Evolutionary conservation across 176 grass and related monocot species (phyloP), one percentile per base, ranked within the genome.

Genomic region (Coix lacrymajobi): DNA sequence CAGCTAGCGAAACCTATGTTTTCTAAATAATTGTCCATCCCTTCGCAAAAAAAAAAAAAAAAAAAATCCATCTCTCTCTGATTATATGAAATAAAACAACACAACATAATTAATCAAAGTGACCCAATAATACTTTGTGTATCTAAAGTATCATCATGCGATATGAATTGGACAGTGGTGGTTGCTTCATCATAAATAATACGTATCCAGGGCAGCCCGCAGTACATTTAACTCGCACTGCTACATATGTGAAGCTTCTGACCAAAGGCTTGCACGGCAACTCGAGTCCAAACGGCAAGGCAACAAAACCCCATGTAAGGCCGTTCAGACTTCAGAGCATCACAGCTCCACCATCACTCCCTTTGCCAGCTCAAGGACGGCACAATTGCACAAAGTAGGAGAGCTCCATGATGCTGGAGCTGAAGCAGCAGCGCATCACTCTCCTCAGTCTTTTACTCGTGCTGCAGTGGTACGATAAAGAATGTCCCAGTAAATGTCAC

Each of bases 251-350:
- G 34, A 30, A 73, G 66, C 39, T 60, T 48, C 71, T 82, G 79
- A 26, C n/a, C 57, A 76, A 69, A 81, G 37, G 20, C 56, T 39
- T 66, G 70, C 44, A 25, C 43, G 37, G 46, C 81, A 52, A 57
- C 82, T 54, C 32, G 65, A 82, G 66, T 82, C 83, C 83, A 86
- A 90, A 22, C 45, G 61, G 78, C 62, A 82, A 81, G 79, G 37
- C 54, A 65, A 79, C 83, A 86, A 89, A 86, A 4, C n/a, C n/a
- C 73, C 41, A 71, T 83, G 40, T 26, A 83, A 88, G 73, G 73
- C 74, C 80, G 63, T 78, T 70, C 79, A 83, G 65, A 46, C 52
- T 78, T 70, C 79, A 83, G 65, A 46, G 72, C 77, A 77, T 78
- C 66, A 69, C 36, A 56, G 72, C 17, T 82, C 65, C 66, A 66